Evolutionary conservation across 2,329 filamentous ascomycete species (phyloP), one percentile per base, ranked within the genome.

Genomic region (Lasiodiplodia gonubiensis): DNA sequence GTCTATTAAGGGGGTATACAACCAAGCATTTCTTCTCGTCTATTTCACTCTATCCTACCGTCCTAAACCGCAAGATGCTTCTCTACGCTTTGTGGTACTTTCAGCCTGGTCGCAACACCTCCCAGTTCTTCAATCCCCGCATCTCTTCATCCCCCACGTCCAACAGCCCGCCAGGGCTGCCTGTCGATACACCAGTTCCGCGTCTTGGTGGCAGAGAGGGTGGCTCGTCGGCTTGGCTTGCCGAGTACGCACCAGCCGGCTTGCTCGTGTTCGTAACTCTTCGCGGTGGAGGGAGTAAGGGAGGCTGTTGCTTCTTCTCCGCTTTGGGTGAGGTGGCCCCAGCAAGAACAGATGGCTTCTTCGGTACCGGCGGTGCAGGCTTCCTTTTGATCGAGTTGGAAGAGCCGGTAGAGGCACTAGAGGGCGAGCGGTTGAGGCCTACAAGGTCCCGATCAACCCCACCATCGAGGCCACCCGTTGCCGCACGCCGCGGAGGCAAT

Each of bases 81-180:
- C 6, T 27, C 53, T 12, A 21, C n/a, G 54, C 54, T 10, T 63
- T 18, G 12, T 37, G 27, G 8, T 18, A 5, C 48, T 7, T 21
- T 66, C 53, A 66, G 12, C 46, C 67, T 27, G 78, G 78, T 66
- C 71, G 74, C 63, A 80, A 69, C 33, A 79, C 79, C 70, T 80
- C 78, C 79, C 79, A 80, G 46, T 76, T 76, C 68, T 67, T 74
- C 72, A 79, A 71, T 39, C 70, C 72, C 52, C 74, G 72, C 71
- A 78, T 65, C 16, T 76, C 76, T 35, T 76, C 76, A 7, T 65
- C 70, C 5, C 70, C 70, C 59, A 74, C 77, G 60, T 80, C 78
- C 72, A 80, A 68, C 67, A 79, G 64, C 68, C 54, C 61, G 46
- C 68, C 18, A 14, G 39, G 21, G 23, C n/a, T 35, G 52, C n/a